Conservation (phyloP, 495 filamentous ascomycete species). For the Penicillium psychrofluorescens region DNA sequence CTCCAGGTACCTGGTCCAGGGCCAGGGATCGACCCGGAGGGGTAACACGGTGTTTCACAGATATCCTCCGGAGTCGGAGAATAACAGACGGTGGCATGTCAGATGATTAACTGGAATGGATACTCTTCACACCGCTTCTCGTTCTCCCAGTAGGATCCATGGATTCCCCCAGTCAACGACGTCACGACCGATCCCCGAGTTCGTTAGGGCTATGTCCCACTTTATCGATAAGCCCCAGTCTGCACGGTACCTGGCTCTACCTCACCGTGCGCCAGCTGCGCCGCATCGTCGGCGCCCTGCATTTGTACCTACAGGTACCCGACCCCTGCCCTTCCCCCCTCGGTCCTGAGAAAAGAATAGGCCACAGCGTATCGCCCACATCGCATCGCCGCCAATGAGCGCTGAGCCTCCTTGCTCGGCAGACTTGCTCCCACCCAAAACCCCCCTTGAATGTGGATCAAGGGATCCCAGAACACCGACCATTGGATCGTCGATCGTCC, state of each 20-base stretch:
- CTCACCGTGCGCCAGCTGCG: constrained; percentile 1
- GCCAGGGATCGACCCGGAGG: background rate
- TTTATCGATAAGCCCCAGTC: constrained; percentile 18
- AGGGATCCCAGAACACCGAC: too few relatives aligned
- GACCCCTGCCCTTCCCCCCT: too few relatives aligned
- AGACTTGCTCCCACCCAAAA: too few relatives aligned
- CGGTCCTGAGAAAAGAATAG: too few relatives aligned
- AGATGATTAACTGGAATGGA: too few relatives aligned
- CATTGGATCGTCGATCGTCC: too few relatives aligned
- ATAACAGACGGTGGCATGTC: background rate
- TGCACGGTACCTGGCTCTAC: constrained; percentile 23
- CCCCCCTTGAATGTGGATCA: too few relatives aligned
- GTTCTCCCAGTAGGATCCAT: background rate
- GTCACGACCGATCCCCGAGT: constrained; percentile 6
- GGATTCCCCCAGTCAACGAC: constrained; percentile 2
- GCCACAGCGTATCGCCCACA: too few relatives aligned
- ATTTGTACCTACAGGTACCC: constrained; percentile 24
- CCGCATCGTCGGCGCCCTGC: constrained; percentile 9
- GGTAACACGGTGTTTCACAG: too few relatives aligned
- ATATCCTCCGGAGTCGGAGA: background rate
- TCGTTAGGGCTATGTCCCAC: background rate
- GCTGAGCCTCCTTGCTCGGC: too few relatives aligned
- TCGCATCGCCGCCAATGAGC: too few relatives aligned
- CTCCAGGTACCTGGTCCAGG: background rate
- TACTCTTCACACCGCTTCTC: too few relatives aligned